Percentiles rank a stretch among this genome's conserved stretches.
Evolutionary conservation across 495 filamentous ascomycete species (phyloP).

Genomic region (Trichoderma gamsii): DNA sequence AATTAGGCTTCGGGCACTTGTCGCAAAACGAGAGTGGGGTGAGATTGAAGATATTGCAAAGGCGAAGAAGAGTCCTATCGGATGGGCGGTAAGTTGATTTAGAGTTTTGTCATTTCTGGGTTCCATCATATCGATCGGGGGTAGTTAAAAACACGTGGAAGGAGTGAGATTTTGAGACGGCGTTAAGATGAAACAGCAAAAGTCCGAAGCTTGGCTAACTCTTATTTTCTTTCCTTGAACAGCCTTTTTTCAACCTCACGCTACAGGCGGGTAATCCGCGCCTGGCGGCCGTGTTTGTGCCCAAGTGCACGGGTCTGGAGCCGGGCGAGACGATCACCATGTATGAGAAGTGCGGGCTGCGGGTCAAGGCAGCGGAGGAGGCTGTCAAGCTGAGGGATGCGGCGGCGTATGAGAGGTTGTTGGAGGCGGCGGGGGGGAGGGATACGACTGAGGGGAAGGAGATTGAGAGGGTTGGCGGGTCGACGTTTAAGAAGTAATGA

Average conservation of each 20-base stretch:
- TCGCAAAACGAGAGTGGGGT: conserved; percentile 81
- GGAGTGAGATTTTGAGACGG: not conserved
- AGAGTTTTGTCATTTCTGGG: not conserved
- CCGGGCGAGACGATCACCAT: conserved; percentile 69
- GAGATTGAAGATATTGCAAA: conserved; percentile 81
- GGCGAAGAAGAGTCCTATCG: conserved; percentile 77
- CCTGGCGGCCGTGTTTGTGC: conserved; percentile 74
- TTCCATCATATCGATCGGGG: conserved; percentile 3
- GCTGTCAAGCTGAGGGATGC: conserved; percentile 76
- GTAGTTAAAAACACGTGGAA: not conserved
- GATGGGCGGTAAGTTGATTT: conserved; percentile 70
- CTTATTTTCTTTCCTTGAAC: conserved; percentile 28
- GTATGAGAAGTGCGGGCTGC: conserved; percentile 93
- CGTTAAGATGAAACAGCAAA: no score
- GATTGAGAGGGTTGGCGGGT: conserved; percentile 39
- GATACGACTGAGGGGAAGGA: conserved; percentile 38
- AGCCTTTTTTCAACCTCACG: conserved; percentile 89
- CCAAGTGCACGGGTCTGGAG: conserved; percentile 66
- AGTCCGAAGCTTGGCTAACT: not conserved
- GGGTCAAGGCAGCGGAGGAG: conserved; percentile 87
- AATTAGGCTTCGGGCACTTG: conserved; percentile 71
- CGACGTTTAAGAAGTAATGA: conserved; percentile 39
- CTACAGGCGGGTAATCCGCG: conserved; percentile 86
- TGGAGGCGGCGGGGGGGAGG: conserved; percentile 42
- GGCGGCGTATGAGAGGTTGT: conserved; percentile 45